Percentiles rank a stretch among this genome's conserved stretches.
These are phyloP conservation scores for Salvia miltiorrhiza DNA, from an alignment of 257 asterid species.

Conservation along the genomic window DNA sequence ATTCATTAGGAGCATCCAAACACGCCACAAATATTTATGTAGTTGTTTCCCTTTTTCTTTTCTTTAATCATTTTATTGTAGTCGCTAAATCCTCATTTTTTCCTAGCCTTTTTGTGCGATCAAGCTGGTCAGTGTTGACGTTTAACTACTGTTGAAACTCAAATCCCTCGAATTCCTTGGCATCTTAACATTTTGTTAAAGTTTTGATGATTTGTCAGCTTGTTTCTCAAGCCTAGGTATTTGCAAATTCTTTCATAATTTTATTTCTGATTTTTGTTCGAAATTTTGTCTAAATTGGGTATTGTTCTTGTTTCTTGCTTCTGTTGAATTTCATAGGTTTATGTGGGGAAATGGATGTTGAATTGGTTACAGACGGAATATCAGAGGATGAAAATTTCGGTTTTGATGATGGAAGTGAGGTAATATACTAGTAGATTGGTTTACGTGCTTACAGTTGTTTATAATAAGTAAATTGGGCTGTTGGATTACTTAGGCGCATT, in stretches of 20 bases:
- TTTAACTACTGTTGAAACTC: slow-evolving; percentile 22
- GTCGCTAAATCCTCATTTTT: slow-evolving; percentile 2
- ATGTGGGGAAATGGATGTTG: slow-evolving; percentile 70
- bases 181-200: not conserved
- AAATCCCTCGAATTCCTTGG: slow-evolving; percentile 15
- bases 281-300: not conserved
- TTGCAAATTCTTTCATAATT: not conserved
- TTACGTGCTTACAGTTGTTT: not conserved
- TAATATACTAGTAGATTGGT: slow-evolving; percentile 20
- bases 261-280: not conserved
- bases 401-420: slow-evolving; percentile 60
- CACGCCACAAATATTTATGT: not conserved
- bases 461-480: not conserved
- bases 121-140: slow-evolving; percentile 22
- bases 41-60: not conserved
- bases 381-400: slow-evolving; percentile 60
- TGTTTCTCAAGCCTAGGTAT: slow-evolving; percentile 19
- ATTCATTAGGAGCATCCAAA: slow-evolving; percentile 6
- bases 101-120: not conserved
- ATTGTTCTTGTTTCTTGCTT: slow-evolving; percentile 10
- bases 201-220: slow-evolving; percentile 1
- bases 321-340: slow-evolving; percentile 26
- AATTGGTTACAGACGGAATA: slow-evolving; percentile 51
- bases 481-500: not conserved
- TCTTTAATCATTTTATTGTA: not conserved